phyloP scores from a whole-genome alignment of 2,329 filamentous ascomycete species.

The Botryotinia globosa region DNA sequence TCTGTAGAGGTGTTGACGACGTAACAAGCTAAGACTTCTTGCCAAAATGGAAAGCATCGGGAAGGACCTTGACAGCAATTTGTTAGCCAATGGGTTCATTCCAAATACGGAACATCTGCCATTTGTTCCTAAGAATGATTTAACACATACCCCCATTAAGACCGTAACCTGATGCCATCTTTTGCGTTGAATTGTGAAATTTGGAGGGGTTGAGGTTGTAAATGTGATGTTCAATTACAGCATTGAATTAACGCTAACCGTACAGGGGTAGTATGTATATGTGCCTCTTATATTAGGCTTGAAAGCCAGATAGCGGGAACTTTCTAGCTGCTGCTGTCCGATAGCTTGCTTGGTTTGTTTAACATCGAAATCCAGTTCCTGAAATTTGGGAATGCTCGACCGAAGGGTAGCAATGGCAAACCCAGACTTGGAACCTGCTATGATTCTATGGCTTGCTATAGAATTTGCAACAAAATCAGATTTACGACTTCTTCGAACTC shows the following conservation, averaged over 20 bases:
- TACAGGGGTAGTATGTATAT: not conserved
- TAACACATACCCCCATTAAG: constrained; percentile 71
- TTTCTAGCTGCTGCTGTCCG: constrained; percentile 20
- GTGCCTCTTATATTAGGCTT: not conserved
- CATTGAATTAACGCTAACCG: constrained; percentile 3
- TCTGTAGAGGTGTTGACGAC: constrained; percentile 85
- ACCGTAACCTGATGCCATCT: constrained; percentile 80
- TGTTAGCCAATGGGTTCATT: constrained; percentile 30
- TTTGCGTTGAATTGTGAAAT: constrained; percentile 31
- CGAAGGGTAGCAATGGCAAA: constrained; percentile 34
- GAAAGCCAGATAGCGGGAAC: not conserved
- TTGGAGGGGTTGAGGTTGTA: constrained; percentile 22
- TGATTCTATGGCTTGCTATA: constrained; percentile 70
- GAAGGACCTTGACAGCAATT: constrained; percentile 37
- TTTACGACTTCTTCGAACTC: constrained; percentile 57
- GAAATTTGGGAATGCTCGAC: constrained; percentile 8
- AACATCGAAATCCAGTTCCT: not conserved
- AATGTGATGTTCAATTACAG: constrained; percentile 30
- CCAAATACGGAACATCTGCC: not conserved
- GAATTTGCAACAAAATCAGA: constrained; percentile 66
- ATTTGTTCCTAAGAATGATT: not conserved
- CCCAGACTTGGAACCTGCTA: constrained; percentile 57
- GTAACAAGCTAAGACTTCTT: constrained; percentile 97
- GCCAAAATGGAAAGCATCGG: constrained; percentile 99
- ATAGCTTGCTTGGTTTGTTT: not conserved